Percentiles rank a stretch among this genome's conserved stretches.
Conservation (phyloP, 1,284 basidiomycete species). For the Apiotrichum domesticum region DNA sequence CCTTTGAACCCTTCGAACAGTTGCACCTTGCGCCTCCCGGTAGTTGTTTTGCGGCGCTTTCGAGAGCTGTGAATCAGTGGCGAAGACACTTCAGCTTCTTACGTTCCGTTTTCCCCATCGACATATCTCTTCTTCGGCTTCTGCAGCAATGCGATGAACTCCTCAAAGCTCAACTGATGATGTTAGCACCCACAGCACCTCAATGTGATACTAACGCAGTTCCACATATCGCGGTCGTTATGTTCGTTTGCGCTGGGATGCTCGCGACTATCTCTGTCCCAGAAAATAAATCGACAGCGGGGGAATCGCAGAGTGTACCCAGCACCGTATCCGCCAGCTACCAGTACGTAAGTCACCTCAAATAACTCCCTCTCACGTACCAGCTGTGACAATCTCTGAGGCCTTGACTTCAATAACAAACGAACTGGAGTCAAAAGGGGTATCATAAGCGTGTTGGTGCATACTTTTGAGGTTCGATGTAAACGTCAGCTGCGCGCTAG, state of each 20-base stretch:
- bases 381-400: slow-evolving; percentile 70
- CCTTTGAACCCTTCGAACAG: slow-evolving; percentile 63
- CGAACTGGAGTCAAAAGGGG: slow-evolving; percentile 24
- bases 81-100: slow-evolving; percentile 3
- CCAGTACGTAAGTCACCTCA: neutral
- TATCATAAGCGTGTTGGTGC: neutral
- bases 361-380: slow-evolving; percentile 45
- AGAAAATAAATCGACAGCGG: slow-evolving; percentile 67
- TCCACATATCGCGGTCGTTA: slow-evolving; percentile 44
- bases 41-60: slow-evolving; percentile 27
- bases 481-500: slow-evolving; percentile 43
- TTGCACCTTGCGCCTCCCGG: slow-evolving; percentile 48
- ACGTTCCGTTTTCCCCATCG: slow-evolving; percentile 39
- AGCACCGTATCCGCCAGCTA: slow-evolving; percentile 34
- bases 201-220: slow-evolving; percentile 26
- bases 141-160: slow-evolving; percentile 33
- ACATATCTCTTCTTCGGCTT: slow-evolving; percentile 35
- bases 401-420: slow-evolving; percentile 80
- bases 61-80: slow-evolving; percentile 7
- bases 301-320: slow-evolving; percentile 66
- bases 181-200: too few species aligned
- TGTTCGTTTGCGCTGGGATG: slow-evolving; percentile 28
- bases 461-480: slow-evolving; percentile 46
- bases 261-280: slow-evolving; percentile 37
- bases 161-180: slow-evolving; percentile 35